Evolutionary conservation across 1,284 basidiomycete species (phyloP).

Genomic region (Marasmius sp.): DNA sequence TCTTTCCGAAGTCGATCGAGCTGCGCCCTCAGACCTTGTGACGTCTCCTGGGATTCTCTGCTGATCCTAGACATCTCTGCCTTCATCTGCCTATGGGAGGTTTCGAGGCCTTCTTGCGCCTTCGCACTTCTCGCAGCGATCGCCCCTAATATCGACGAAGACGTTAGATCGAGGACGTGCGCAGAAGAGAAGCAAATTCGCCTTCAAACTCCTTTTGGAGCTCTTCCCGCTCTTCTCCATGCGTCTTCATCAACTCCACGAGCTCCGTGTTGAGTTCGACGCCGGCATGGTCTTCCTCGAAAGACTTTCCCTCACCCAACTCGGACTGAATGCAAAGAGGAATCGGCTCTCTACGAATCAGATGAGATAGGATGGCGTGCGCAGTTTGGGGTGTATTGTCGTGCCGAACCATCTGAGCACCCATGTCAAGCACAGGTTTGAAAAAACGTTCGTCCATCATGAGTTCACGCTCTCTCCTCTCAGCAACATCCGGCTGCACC

Average conservation of each 20-base stretch:
- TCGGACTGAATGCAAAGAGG: constrained; percentile 26
- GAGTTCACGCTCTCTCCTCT: constrained; percentile 38
- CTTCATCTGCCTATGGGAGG: too few species aligned
- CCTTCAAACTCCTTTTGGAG: neutral
- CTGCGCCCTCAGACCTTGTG: too few species aligned
- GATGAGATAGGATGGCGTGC: constrained; percentile 32
- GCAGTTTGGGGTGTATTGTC: constrained; percentile 32
- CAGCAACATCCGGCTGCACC: constrained; percentile 30
- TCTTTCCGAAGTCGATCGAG: too few species aligned
- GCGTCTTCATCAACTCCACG: constrained; percentile 33
- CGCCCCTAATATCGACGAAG: too few species aligned
- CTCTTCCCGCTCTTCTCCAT: constrained; percentile 15
- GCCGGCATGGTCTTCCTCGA: too few species aligned
- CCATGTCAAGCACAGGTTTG: constrained; percentile 41
- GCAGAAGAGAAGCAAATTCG: neutral
- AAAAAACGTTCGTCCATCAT: too few species aligned
- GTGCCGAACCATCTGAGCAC: constrained; percentile 40
- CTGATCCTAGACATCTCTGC: too few species aligned
- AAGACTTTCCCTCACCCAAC: too few species aligned
- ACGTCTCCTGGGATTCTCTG: too few species aligned
- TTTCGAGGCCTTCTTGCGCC: too few species aligned
- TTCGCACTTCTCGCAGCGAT: too few species aligned
- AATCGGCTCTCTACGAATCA: constrained; percentile 30
- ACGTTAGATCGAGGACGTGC: neutral
- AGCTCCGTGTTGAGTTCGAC: too few species aligned